Evolutionary conservation across 441 rosid species (phyloP), one percentile per base, ranked within the genome.

Genomic region (Adansonia gregorii): DNA sequence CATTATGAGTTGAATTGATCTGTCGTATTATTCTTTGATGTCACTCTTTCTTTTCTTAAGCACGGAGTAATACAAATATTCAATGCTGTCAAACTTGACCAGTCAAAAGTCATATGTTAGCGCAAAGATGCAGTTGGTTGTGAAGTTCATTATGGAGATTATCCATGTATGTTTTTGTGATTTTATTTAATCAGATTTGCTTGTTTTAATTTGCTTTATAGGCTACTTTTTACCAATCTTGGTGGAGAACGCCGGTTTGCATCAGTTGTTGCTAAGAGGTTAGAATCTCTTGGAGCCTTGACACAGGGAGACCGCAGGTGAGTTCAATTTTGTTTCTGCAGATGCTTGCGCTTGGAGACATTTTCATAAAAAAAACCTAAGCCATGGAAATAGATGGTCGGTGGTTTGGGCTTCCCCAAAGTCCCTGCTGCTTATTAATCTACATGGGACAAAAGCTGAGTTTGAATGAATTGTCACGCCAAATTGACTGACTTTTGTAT

Each of bases 241-340:
- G 98, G 98, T 81, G 99, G 99, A 76, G 99, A 96, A 75, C 98
- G 99, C 12, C 98, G 99, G 71, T 96, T 96, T 91, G 99, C 99
- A 80, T 96, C 99, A 75, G 92, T 96, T 75, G 98, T 96, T 79
- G 99, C 99, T 69, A 94, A 96, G 93, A 88, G 99, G 83, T 86
- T 96, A 82, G 98, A 91, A 85, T 90, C 97, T 70, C 97, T 96
- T 75, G 99, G 99, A 78, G 99, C 99, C 78, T 85, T 96, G 83
- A 94, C 99, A 76, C 99, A 96, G 81, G 99, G 98, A 77, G 99
- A 96, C 81, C 96, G 99, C 77, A 90, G 98, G 99, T 89, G 80
- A 83, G 85, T 85, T 80, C 63, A 67, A 74, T 48, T 74, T 19
- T 68, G n/a, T 54, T 72, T 35, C n/a, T 54, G 49, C 27, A 3